Base-by-base conservation (phyloP, 2,329 filamentous ascomycete species). In the Chrysosporium queenslandicum region DNA sequence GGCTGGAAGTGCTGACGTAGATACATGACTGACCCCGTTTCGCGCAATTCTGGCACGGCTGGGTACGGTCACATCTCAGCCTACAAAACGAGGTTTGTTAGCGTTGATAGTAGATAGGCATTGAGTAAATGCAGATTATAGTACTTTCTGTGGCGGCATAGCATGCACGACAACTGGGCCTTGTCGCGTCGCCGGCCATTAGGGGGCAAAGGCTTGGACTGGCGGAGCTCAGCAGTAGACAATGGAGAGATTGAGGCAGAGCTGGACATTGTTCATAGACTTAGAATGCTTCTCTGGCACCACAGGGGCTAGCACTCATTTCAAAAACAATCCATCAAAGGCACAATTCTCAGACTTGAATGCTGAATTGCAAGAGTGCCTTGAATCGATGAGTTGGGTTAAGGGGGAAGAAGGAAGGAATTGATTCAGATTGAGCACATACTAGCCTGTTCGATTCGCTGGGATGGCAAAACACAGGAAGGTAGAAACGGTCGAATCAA, bases 121-220 rank as follows among this genome's bases (percentile, higher is more conserved):
- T 12, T 18, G 14, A 20, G 46, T n/a, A n/a, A n/a, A 16, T 16
- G 7, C 14, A 45, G 30, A 39, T n/a, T n/a, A 34, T 4, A 16
- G 29, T 50, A 55, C 54, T 56, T 56, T 53, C 46, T 43, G 12
- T 45, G 49, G 18, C 53, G 34, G 34, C 53, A 55, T n/a, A 52
- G 16, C 37, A 45, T 45, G 39, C 53, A 55, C 21, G 50, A 52
- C 23, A 55, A 20, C 50, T 55, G 53, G 29, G 53, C 42, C 41
- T 55, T 55, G 42, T 55, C 53, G 20, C 53, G 40, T 14, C 53
- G 42, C 12, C 53, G 52, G 30, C 49, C 41, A 23, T 29, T 49
- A n/a, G 46, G 46, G 14, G 39, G 39, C 14, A 42, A 14, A 7
- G 27, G n/a, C 36, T 41, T 47, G 20, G 45, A 39, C 3, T 18